Conservation (phyloP, 139 green algal species). For the Eudorina sp. region DNA sequence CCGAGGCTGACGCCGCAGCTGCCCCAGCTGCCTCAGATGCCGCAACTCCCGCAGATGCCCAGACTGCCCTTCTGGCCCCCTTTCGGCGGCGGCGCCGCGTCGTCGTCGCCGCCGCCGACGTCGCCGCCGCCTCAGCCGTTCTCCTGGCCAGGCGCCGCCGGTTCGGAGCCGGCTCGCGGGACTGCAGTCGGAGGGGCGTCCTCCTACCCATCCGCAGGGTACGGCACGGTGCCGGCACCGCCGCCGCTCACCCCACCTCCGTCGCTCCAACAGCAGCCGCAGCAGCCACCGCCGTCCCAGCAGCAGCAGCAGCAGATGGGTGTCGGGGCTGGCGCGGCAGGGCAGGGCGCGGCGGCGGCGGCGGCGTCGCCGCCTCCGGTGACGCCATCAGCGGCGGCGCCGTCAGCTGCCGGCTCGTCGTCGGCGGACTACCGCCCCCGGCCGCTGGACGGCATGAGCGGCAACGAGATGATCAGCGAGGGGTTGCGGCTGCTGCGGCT, state of each 20-base stretch:
- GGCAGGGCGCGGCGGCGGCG: not conserved
- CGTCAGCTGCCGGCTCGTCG: no score
- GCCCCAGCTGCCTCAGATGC: not conserved
- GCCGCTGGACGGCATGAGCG: constrained; percentile 9
- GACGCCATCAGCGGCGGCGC: not conserved
- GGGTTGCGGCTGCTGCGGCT: constrained; percentile 55
- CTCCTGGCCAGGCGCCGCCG: no score
- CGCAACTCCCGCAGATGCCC: not conserved
- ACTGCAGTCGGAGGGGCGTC: no score
- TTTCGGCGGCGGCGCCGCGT: not conserved
- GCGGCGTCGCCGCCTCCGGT: not conserved
- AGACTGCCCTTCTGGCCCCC: not conserved
- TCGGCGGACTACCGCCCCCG: constrained; percentile 16
- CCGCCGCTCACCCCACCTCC: no score
- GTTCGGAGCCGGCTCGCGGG: no score
- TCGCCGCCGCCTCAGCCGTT: not conserved
- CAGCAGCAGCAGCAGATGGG: not conserved
- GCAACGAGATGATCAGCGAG: constrained; percentile 52
- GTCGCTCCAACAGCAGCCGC: not conserved
- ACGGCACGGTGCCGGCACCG: not conserved
- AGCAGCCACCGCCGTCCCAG: not conserved
- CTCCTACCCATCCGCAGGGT: no score
- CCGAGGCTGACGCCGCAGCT: not conserved
- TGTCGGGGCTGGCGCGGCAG: not conserved
- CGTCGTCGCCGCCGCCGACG: not conserved